Base-by-base conservation (phyloP, 495 filamentous ascomycete genomes). In the Baudoinia panamericana region DNA sequence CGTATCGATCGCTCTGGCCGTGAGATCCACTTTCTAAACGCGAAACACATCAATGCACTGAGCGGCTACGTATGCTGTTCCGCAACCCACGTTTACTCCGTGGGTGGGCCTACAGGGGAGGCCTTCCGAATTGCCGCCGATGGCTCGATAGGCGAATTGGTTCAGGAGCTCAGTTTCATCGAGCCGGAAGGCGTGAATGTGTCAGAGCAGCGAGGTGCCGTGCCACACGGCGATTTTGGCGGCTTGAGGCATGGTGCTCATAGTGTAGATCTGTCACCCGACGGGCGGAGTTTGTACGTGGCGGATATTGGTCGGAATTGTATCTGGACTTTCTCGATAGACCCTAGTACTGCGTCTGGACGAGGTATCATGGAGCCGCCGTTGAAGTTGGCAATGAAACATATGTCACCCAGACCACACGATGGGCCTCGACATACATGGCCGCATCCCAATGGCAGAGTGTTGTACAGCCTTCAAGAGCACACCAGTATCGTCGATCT, bases 241-340 rank as follows among this genome's bases (percentile, higher is more conserved):
- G 53, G 51, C 4, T 43, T 59, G 1, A 40, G 54, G 15, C 56
- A 55, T 20, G 55, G 55, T 24, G 48, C 52, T 20, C 45, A 44
- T 12, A 42, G 37, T 5, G 55, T 46, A 18, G 53, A 59, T 21
- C 36, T 43, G 15, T 23, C 15, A 5, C 47, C 47, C 9, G 47
- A 50, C 24, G 47, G 47, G 2, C n/a, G 42, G 4, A 41, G 36
- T 20, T 25, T 50, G 13, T 50, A 45, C 23, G 37, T 50, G n/a
- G 47, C 47, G 8, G 47, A 50, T 21, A 50, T 50, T 10, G 47
- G 47, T 6, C 47, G 47, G 18, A 50, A 50, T 32, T 40, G 36
- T 18, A 50, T 51, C 34, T 51, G 36, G 37, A 48, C 44, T 1
- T 51, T 43, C 26, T 30, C 37, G 7, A 28, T 47, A 4, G 15